phyloP scores from a whole-genome alignment of 2,329 filamentous ascomycete species.

The Diplodia intermedia region DNA sequence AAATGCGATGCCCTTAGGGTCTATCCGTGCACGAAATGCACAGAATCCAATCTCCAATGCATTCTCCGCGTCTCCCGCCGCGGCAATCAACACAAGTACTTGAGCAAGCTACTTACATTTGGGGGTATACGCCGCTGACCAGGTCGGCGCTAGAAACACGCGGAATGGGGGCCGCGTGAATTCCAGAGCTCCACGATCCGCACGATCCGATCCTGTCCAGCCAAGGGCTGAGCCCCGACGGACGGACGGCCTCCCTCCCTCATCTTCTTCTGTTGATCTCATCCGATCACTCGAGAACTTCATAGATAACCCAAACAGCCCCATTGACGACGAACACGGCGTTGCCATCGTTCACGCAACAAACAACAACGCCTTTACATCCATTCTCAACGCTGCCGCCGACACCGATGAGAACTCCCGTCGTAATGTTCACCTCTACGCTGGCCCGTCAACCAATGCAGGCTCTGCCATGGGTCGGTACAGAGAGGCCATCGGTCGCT shows the following conservation, averaged over 20 bases:
- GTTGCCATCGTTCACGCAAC: slow-evolving; percentile 23
- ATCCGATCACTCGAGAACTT: slow-evolving; percentile 23
- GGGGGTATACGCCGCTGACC: neutral
- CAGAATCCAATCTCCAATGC: slow-evolving; percentile 8
- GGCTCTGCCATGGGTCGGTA: slow-evolving; percentile 4
- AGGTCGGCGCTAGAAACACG: neutral
- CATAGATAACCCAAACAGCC: slow-evolving; percentile 16
- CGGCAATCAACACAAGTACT: neutral
- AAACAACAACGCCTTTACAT: slow-evolving; percentile 22
- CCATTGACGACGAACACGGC: slow-evolving; percentile 5
- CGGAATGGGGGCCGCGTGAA: neutral
- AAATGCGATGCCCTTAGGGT: slow-evolving; percentile 18
- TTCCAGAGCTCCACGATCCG: neutral
- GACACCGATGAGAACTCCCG: neutral
- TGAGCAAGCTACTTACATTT: neutral
- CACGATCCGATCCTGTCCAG: neutral
- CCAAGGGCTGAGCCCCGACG: neutral
- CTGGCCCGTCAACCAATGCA: neutral
- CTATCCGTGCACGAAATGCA: slow-evolving; percentile 18
- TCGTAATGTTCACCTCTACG: slow-evolving; percentile 22
- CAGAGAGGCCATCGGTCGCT: neutral
- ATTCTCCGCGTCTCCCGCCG: slow-evolving; percentile 9
- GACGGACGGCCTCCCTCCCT: neutral
- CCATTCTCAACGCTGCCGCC: slow-evolving; percentile 9
- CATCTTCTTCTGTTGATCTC: slow-evolving; percentile 14